Evolutionary conservation across 2,329 filamentous ascomycete genomes (phyloP), one percentile per base, ranked within the genome.

Genomic region (Aureobasidium sp.): DNA sequence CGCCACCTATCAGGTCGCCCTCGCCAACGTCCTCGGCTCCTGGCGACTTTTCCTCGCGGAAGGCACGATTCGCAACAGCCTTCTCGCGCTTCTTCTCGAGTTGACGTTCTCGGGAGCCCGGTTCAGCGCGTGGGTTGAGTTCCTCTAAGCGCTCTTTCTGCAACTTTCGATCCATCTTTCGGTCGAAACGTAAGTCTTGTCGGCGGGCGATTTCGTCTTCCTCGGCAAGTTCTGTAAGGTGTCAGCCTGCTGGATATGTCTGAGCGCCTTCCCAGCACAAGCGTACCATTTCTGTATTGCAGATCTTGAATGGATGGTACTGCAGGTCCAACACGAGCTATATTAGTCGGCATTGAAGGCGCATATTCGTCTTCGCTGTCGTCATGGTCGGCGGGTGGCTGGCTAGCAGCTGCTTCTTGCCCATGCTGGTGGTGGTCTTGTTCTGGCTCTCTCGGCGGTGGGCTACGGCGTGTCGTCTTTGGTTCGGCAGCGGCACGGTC

Each of bases 51-150:
- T 78, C 71, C 66, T 91, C 80, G 63, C 85, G 77, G 70, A 96
- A 96, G 12, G 83, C 82, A 29, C 85, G 83, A 78, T 95, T 87
- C 67, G 87, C 85, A 7, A 87, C 86, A 34, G 88, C 88, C 5
- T 83, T 79, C 65, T 89, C 88, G 37, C 82, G 83, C 66, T 87
- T 87, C 82, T 97, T 97, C 77, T 99, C 93, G 0, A 97, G 81
- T 70, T 86, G 84, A 12, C 93, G 86, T 76, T 96, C 93, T 49
- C 87, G 86, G 0, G 89, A 89, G 0, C 92, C 91, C 0, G 91
- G 78, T 64, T 94, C 91, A 0, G 93, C 90, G 12, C 90, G 89
- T 0, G 93, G 92, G 0, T 82, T 84, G 0, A 97, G 77, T 66
- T 97, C 92, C 15, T 97, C 90, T 0, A 94, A 80, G 0, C 83